Base-by-base conservation (phyloP, 306 rosid species). In the Fragaria iinumae region DNA sequence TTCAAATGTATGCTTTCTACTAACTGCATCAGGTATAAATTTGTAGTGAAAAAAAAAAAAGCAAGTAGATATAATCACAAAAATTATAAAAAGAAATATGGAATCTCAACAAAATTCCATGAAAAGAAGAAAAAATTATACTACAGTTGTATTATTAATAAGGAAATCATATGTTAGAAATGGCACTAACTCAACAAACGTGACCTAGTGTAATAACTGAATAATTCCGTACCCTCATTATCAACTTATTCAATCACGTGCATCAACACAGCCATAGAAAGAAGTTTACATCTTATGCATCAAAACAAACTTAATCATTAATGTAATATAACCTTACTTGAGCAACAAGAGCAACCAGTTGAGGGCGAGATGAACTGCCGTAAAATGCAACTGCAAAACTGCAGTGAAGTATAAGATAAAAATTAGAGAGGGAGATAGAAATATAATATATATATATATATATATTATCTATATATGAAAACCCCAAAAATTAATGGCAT, bases 321-420 rank as follows among this genome's bases (percentile, higher is more conserved):
- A 81, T 11, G 79, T 65, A 39, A 76, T 43, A 79, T 77, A 66
- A 75, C 44, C 85, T 78, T 92, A 94, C 98, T 90, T 94, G 98
- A 3, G 98, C 97, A 81, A 90, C 81, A 74, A 94, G 97, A 71
- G 97, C 98, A 84, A 94, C 98, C 84, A 94, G 81, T 67, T 87
- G 98, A 73, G 98, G 92, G 72, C 81, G 87, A 86, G 97, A 82
- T 60, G 97, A 75, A 83, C 93, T 86, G 11, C 96, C 97, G 65
- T 75, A 71, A 81, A 94, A 94, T 80, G 97, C 97, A 80, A 94
- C 89, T 45, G 96, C 97, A 75, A 92, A 94, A 77, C 98, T 94
- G 93, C 12, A 47, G 9, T 34, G 41, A 13, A 63, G n/a, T 17
- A 74, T 8, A 21, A 16, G 1, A 36, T 6, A 38, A 67, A 69